Evolutionary conservation across 2,329 filamentous ascomycete genomes (phyloP).

Genomic region (Talaromyces sp.): DNA sequence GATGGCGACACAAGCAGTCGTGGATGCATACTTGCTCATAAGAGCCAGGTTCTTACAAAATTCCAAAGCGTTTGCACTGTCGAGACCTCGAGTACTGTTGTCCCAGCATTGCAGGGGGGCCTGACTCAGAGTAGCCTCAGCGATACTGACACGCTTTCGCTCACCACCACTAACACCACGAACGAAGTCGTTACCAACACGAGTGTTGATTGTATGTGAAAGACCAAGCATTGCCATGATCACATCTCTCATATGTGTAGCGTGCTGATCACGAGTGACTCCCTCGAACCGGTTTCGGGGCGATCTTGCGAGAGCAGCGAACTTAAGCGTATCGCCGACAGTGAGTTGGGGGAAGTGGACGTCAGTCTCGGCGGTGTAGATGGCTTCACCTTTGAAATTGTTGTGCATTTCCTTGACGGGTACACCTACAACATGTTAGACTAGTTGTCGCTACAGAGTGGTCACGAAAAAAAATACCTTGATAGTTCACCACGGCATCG

Average conservation of each 20-base stretch:
- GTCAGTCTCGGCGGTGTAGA: constrained; percentile 82
- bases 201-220: constrained; percentile 51
- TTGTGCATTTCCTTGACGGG: constrained; percentile 63
- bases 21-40: constrained; percentile 49
- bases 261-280: constrained; percentile 44
- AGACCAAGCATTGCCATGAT: constrained; percentile 46
- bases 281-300: constrained; percentile 41
- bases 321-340: constrained; percentile 75
- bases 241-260: constrained; percentile 43
- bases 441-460: not conserved
- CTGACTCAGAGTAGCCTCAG: constrained; percentile 51
- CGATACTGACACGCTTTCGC: constrained; percentile 60
- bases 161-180: constrained; percentile 62
- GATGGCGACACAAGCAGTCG: constrained; percentile 54
- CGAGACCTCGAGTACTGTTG: constrained; percentile 51
- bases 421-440: constrained; percentile 23
- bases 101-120: constrained; percentile 49
- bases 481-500: constrained; percentile 72
- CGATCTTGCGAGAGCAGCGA: constrained; percentile 66
- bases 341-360: constrained; percentile 76
- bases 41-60: constrained; percentile 54
- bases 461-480: constrained; percentile 36
- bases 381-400: constrained; percentile 75
- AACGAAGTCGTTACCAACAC: constrained; percentile 55
- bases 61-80: constrained; percentile 55